Evolutionary conservation across 352 stramenopile species (phyloP).

Genomic region (Phytophthora crassamura): DNA sequence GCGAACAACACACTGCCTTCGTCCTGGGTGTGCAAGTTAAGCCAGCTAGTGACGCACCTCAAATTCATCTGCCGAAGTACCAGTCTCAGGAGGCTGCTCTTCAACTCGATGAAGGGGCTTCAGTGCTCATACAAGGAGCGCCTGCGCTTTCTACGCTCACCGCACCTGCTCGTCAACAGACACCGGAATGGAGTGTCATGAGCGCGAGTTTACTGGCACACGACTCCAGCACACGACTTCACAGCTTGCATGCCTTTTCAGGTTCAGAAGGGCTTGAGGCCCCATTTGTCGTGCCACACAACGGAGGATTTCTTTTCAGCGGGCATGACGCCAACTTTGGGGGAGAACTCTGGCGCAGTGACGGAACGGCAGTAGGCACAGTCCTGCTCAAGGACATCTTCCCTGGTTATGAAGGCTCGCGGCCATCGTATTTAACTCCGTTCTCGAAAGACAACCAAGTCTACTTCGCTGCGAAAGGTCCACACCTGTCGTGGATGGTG

Average conservation of each 20-base stretch:
- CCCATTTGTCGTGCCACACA: constrained; percentile 32
- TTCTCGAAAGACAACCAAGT: constrained; percentile 70
- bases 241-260: constrained; percentile 22
- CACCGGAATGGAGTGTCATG: constrained; percentile 40
- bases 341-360: constrained; percentile 82
- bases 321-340: constrained; percentile 26
- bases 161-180: background rate
- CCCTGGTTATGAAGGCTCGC: constrained; percentile 38
- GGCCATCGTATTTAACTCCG: constrained; percentile 42
- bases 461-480: constrained; percentile 84
- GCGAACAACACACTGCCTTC: constrained; percentile 34
- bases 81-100: constrained; percentile 40
- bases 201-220: constrained; percentile 22
- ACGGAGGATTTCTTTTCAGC: constrained; percentile 43
- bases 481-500: constrained; percentile 73
- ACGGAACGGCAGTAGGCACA: constrained; percentile 72
- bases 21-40: constrained; percentile 48
- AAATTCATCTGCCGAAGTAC: constrained; percentile 52
- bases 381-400: constrained; percentile 72
- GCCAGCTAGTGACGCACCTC: constrained; percentile 42
- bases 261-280: constrained; percentile 6
- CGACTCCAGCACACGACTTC: constrained; percentile 35
- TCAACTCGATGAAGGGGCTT: constrained; percentile 46
- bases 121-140: constrained; percentile 51
- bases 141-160: constrained; percentile 12